phyloP scores from a whole-genome alignment of 1,284 basidiomycete species.

The Cerioporus squamosus region DNA sequence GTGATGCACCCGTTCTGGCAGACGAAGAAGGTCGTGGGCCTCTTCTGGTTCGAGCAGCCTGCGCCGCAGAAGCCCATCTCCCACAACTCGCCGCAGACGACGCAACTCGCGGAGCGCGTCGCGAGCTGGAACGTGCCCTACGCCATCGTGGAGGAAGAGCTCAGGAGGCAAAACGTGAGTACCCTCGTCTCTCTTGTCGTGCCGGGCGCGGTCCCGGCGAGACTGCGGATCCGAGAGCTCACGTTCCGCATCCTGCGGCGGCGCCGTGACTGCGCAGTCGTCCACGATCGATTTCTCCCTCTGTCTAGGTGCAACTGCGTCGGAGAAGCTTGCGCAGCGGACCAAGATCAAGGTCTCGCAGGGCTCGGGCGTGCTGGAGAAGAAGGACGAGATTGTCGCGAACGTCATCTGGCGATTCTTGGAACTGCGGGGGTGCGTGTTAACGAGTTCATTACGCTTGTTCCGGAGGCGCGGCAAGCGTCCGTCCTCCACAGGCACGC shows the following conservation, averaged over 20 bases:
- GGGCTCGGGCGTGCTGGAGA: conserved; percentile 69
- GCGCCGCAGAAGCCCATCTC: conserved; percentile 58
- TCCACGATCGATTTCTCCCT: conserved; percentile 98
- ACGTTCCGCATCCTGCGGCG: conserved; percentile 12
- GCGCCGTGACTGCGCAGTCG: conserved; percentile 53
- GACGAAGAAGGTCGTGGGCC: conserved; percentile 69
- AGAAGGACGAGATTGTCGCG: conserved; percentile 98
- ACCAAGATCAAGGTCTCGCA: conserved; percentile 65
- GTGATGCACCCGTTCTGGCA: conserved; percentile 83
- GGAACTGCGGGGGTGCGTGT: conserved; percentile 85
- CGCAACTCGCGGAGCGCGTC: conserved; percentile 87
- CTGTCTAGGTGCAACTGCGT: conserved; percentile 89
- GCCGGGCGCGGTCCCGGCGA: background rate
- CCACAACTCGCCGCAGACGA: conserved; percentile 80
- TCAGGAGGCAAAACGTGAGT: conserved; percentile 94
- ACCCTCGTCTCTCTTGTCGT: conserved; percentile 6
- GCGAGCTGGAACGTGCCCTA: conserved; percentile 93
- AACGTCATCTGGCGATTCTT: conserved; percentile 99
- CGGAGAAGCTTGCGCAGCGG: conserved; percentile 77
- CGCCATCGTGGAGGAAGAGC: conserved; percentile 88
- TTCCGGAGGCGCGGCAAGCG: conserved; percentile 4
- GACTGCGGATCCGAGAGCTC: conserved; percentile 17
- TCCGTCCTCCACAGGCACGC: conserved; percentile 18
- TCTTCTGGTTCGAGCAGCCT: conserved; percentile 78
- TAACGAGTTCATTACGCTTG: conserved; percentile 4